Evolutionary conservation across 2,329 filamentous ascomycete species (phyloP), one percentile per base, ranked within the genome.

Genomic region (Niveomyces coronatus): DNA sequence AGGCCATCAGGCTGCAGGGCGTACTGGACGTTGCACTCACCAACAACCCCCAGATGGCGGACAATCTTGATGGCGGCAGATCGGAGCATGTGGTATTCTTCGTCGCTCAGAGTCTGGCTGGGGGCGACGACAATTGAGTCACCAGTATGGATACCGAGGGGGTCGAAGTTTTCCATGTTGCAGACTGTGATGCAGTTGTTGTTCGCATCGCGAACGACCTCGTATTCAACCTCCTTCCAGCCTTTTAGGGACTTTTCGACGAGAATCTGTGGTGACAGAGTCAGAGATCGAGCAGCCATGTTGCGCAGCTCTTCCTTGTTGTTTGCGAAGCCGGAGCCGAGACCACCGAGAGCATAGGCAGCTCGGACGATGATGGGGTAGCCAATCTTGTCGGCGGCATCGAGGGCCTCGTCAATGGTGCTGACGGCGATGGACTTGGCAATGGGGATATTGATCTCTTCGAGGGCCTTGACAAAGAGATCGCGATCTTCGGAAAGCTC

Each of bases 181-280:
- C 89, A 96, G 51, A 96, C 89, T 4, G 89, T 96, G 55, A 96
- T 96, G 61, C 91, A 96, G 75, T 98, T 98, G 74, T 96, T 93
- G 61, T 85, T 81, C 38, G 86, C 89, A 62, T 98, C 91, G 52
- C 91, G 85, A 45, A 96, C 91, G 41, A 96, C 91, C 64, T 96
- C 91, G 56, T 96, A 98, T 63, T 98, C 91, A 35, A 95, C 82
- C 64, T 98, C 91, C 67, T 98, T 98, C 91, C 91, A 98, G 61
- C 91, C 91, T 72, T 95, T 96, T 51, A 98, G 78, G 37, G 87
- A 94, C 67, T 96, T 96, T 71, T 98, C 91, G 42, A 98, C 88
- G 57, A 98, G 65, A 53, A 98, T 95, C 63, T 98, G 91, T 35
- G 91, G 89, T 3, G 89, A 89, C 24, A 96, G 76, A 31, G 88